These are phyloP conservation scores for Cymodocea nodosa DNA, from an alignment of 116 monocot genomes.

Conservation along the genomic window DNA sequence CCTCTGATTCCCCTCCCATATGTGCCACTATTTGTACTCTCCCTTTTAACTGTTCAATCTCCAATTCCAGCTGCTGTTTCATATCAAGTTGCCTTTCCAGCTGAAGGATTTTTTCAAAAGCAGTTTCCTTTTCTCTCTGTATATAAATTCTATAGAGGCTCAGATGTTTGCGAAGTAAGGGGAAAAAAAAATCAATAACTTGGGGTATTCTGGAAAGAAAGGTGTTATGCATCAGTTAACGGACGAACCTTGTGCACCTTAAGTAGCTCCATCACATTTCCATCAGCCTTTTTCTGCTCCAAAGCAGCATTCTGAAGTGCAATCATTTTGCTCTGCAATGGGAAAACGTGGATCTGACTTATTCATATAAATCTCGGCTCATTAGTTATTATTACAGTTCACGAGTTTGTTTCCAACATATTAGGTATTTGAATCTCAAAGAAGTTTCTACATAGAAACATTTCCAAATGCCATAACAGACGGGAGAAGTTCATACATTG, in stretches of 20 bases:
- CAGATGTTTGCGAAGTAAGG: not conserved
- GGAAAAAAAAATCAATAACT: not conserved
- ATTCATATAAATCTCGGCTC: not conserved
- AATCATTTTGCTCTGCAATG: constrained; percentile 20
- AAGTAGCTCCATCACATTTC: constrained; percentile 41
- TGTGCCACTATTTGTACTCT: constrained; percentile 48
- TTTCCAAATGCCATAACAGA: too few species aligned
- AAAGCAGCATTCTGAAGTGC: constrained; percentile 23
- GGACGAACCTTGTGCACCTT: constrained; percentile 49
- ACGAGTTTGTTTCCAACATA: too few species aligned
- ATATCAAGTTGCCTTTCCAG: constrained; percentile 30
- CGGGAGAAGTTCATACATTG: too few species aligned
- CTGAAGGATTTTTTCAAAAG: constrained; percentile 20
- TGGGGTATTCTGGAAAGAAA: not conserved
- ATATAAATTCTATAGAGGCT: not conserved
- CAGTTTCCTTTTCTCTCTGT: constrained; percentile 32
- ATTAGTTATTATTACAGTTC: too few species aligned
- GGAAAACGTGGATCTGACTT: not conserved
- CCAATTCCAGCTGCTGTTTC: constrained; percentile 20
- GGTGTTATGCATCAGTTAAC: not conserved
- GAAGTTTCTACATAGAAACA: not conserved
- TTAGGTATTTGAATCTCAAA: not conserved
- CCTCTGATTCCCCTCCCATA: constrained; percentile 30
- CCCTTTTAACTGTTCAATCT: constrained; percentile 42
- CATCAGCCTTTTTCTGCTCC: constrained; percentile 50